Conservation (phyloP, 805 yeast species). For the Suhomyces emberorum region DNA sequence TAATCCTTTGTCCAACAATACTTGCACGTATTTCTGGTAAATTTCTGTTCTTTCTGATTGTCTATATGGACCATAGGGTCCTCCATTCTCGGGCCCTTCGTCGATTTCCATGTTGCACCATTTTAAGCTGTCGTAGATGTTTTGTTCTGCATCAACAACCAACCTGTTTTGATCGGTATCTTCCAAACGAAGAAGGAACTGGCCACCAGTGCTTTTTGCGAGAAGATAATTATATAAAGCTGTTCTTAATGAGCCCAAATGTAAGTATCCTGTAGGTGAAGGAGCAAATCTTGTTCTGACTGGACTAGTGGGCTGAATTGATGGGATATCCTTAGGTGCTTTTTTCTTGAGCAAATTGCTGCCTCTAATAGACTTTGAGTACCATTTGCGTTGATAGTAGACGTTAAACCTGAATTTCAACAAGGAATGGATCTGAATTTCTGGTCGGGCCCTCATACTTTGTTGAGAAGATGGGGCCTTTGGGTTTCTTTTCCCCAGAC, state of each 20-base stretch:
- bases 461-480: too few relatives aligned
- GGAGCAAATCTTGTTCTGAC: slow-evolving; percentile 95
- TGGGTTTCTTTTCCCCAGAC: not conserved
- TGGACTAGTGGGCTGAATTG: slow-evolving; percentile 46
- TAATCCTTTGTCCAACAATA: slow-evolving; percentile 56
- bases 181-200: slow-evolving; percentile 78
- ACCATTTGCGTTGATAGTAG: not conserved
- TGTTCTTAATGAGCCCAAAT: slow-evolving; percentile 88
- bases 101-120: slow-evolving; percentile 80
- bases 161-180: slow-evolving; percentile 87
- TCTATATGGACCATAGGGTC: slow-evolving; percentile 68
- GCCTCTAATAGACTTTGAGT: slow-evolving; percentile 1
- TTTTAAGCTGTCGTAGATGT: slow-evolving; percentile 66
- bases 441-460: too few relatives aligned
- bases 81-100: slow-evolving; percentile 72
- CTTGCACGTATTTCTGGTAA: slow-evolving; percentile 57
- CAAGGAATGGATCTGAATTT: too few relatives aligned
- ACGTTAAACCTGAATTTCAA: too few relatives aligned
- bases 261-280: slow-evolving; percentile 95
- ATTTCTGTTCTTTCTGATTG: slow-evolving; percentile 77
- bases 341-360: slow-evolving; percentile 1
- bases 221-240: slow-evolving; percentile 85
- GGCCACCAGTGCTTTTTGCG: slow-evolving; percentile 77
- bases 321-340: slow-evolving; percentile 6
- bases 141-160: slow-evolving; percentile 78